Evolutionary conservation across 2,329 filamentous ascomycete genomes (phyloP), one percentile per base, ranked within the genome.

Genomic region (Phoma sp.): DNA sequence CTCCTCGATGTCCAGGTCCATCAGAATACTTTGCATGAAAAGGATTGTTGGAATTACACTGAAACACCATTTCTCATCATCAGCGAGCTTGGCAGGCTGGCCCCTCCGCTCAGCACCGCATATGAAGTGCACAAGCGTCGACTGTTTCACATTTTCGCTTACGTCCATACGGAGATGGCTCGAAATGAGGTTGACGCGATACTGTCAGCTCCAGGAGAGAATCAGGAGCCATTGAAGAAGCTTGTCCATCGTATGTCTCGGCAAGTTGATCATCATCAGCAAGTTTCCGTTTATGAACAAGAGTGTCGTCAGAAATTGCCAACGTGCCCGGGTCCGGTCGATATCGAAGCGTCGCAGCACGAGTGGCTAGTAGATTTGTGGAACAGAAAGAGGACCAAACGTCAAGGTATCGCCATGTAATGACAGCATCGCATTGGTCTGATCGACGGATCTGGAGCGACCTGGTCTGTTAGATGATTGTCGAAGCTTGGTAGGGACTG

Each of bases 1-100:
- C 41, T 70, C 2, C 43, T 72, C 1, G 64, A 69, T 18, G 58
- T 69, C 2, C 68, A 70, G 37, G 45, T 68, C 8, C 47, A 69
- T 43, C 65, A 58, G 27, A 63, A 62, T 42, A 55, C 60, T 7
- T 55, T 70, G 13, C 58, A 65, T n/a, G 41, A 42, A 6, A 25
- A 23, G 3, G 59, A 57, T 18, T 58, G 48, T 9, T 71, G 69
- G 69, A 65, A 47, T 14, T 72, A 67, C 35, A 61, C 51, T 7
- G 68, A 72, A 41, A 49, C 55, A 10, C 66, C 61, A 0, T 45
- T 71, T 4, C 39, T 67, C 18, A n/a, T 64, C 30, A 56, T 57
- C 10, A 63, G 60, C 40, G 59, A 67, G 13, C 43, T 66, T 6
- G 69, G 69, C 11, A 47, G 63, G 7, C 44, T 69, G 9, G 59